Conservation (phyloP, 352 stramenopile species). For the Pythium aquatile region DNA sequence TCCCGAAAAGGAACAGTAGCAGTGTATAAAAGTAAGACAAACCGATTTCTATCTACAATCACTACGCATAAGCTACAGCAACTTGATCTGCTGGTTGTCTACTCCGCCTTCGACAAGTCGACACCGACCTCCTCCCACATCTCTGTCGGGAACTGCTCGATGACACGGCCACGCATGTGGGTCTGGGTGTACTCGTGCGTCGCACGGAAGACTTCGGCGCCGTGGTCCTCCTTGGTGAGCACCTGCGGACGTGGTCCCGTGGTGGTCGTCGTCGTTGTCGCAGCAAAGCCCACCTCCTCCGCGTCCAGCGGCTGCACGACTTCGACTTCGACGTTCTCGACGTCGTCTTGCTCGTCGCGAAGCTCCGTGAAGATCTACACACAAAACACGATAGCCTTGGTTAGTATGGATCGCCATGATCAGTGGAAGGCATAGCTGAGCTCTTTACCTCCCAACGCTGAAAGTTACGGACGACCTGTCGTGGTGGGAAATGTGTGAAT, state of each 20-base stretch:
- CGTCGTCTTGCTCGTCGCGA: slow-evolving; percentile 31
- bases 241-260: slow-evolving; percentile 26
- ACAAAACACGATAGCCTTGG: background rate
- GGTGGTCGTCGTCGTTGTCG: slow-evolving; percentile 8
- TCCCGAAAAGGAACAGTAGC: background rate
- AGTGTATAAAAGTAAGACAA: slow-evolving; percentile 3
- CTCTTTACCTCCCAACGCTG: slow-evolving; percentile 53
- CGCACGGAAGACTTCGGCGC: slow-evolving; percentile 43
- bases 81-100: background rate
- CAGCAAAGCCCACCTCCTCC: slow-evolving; percentile 53
- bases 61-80: background rate
- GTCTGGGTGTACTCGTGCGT: slow-evolving; percentile 47
- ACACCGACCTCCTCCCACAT: slow-evolving; percentile 62
- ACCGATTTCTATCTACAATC: background rate
- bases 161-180: slow-evolving; percentile 63
- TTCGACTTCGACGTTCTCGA: slow-evolving; percentile 24
- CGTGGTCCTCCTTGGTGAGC: slow-evolving; percentile 53
- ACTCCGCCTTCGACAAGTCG: background rate
- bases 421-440: background rate
- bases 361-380: slow-evolving; percentile 63
- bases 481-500: background rate
- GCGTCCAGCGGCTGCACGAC: slow-evolving; percentile 47
- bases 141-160: slow-evolving; percentile 54
- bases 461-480: slow-evolving; percentile 59
- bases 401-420: background rate